Conservation (phyloP, 2,329 filamentous ascomycete genomes). For the Dryadomyces quercivorus region DNA sequence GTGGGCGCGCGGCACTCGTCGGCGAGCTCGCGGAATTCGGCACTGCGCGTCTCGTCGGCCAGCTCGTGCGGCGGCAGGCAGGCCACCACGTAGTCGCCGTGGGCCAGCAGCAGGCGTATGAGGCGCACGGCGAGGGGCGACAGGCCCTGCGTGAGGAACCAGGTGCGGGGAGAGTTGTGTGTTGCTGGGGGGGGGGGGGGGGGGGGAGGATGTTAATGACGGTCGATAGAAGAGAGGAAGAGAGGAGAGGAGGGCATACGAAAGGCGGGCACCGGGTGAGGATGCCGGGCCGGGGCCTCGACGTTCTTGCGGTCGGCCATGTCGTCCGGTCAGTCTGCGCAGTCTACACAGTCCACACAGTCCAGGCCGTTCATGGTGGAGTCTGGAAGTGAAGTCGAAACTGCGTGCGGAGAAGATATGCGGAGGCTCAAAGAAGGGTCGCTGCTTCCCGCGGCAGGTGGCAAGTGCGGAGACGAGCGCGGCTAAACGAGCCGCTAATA, state of each 20-base stretch:
- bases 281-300: slow-evolving; percentile 29
- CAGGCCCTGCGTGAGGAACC: slow-evolving; percentile 81
- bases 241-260: slow-evolving; percentile 25
- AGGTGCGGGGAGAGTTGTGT: slow-evolving; percentile 69
- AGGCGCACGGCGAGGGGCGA: slow-evolving; percentile 77
- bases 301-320: slow-evolving; percentile 34
- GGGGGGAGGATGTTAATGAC: no score
- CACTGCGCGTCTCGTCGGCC: slow-evolving; percentile 61
- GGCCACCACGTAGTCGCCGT: slow-evolving; percentile 82
- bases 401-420: no score
- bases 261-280: slow-evolving; percentile 37
- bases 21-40: slow-evolving; percentile 70
- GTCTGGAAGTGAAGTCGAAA: no score
- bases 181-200: slow-evolving; percentile 30
- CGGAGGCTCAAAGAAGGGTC: no score
- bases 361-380: no score
- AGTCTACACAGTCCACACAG: no score
- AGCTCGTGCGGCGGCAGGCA: slow-evolving; percentile 71
- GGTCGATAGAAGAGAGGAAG: neutral
- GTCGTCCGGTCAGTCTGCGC: neutral
- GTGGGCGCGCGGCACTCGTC: slow-evolving; percentile 43
- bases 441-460: no score
- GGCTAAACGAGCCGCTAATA: no score
- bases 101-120: slow-evolving; percentile 68
- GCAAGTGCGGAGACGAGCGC: no score